These are phyloP conservation scores for Chenopodium album DNA, from an alignment of 148 eudicot species.

Conservation along the genomic window DNA sequence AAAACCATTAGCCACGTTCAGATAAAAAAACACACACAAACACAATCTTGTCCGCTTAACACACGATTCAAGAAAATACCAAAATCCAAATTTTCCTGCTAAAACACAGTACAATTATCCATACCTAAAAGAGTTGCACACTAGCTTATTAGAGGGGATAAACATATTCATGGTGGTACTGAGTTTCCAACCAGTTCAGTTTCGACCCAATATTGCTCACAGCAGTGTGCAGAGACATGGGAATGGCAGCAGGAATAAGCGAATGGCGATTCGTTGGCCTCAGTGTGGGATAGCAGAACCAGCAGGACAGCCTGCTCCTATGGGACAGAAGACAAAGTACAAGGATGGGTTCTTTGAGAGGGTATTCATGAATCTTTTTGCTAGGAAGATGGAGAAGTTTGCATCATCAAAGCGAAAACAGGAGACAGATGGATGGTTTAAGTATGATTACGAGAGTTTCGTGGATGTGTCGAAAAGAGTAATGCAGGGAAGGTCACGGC, in stretches of 20 bases:
- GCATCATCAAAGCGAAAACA: constrained; percentile 25
- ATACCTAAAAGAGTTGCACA: background rate
- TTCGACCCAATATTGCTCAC: constrained; percentile 21
- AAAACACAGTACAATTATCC: background rate
- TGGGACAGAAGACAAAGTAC: constrained; percentile 84
- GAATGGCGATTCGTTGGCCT: background rate
- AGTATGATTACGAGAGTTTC: constrained; percentile 75
- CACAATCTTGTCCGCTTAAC: background rate
- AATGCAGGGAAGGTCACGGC: constrained; percentile 68
- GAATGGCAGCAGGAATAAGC: background rate
- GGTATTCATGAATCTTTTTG: constrained; percentile 72
- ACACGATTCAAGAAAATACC: background rate
- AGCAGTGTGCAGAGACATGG: background rate
- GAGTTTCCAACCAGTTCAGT: constrained; percentile 48
- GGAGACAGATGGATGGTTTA: constrained; percentile 47
- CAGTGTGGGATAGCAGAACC: constrained; percentile 69
- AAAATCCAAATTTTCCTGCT: background rate
- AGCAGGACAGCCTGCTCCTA: constrained; percentile 69
- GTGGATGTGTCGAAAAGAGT: constrained; percentile 79
- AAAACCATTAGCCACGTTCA: background rate
- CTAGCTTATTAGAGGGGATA: background rate
- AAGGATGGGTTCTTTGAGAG: constrained; percentile 79
- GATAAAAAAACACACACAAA: background rate
- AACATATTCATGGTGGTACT: constrained; percentile 51
- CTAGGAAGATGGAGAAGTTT: constrained; percentile 80